Evolutionary conservation across 1,139 yeast species (phyloP), one percentile per base, ranked within the genome.

Genomic region (Pichia norvegensis): DNA sequence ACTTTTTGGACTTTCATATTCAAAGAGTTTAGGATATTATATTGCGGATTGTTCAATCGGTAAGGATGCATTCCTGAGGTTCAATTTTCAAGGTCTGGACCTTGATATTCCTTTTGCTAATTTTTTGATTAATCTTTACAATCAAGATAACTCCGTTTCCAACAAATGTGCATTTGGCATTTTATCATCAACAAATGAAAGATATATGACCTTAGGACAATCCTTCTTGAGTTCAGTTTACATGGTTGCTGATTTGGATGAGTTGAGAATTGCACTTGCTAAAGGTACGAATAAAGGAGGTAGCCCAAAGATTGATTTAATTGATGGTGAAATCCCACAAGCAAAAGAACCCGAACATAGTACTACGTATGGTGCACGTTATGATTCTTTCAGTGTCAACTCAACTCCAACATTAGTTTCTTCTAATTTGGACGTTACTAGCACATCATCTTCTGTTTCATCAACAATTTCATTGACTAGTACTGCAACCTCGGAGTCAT

Each of bases 221-320:
- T 74, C 81, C 29, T 79, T 86, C 65, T 66, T 88, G 56, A 73
- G 86, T 50, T 70, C 76, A 44, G 88, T 85, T 9, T 87, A 87
- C 60, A 76, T 81, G 46, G 95, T 86, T 37, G 86, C 75, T 57
- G 94, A 87, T 63, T 66, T 86, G 52, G 88, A 82, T 25, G 76
- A 74, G 51, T 65, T 68, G 44, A 77, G 79, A 57, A 69, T 87
- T 23, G 79, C 84, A 0, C 51, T 88, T 46, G 95, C 94, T 1
- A 86, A 76, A 19, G 51, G 47, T 25, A 19, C 46, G 4, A 31
- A 45, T 21, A 19, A 14, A 9, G 41, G 40, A 1, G 41, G 36
- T 20, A 29, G 41, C 7, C 9, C 19, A n/a, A 38, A 27, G 14
- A 38, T 49, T 23, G 11, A 23, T 17, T 17, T 43, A 1, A 46